Base-by-base conservation (phyloP, 2,329 filamentous ascomycete genomes). In the Xylariaceae sp. region DNA sequence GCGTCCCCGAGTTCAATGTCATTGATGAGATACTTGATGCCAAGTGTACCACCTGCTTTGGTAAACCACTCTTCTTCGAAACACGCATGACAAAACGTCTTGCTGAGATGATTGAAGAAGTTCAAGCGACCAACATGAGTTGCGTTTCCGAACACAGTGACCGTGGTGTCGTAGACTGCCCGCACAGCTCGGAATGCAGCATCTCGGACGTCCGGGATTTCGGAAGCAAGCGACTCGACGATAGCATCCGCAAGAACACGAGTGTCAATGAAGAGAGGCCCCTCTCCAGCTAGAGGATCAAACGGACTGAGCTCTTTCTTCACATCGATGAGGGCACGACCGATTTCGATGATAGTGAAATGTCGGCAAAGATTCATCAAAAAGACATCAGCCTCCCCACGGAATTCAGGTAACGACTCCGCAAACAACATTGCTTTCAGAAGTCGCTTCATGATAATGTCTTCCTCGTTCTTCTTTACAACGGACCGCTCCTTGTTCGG, bases 21-120 rank as follows among this genome's bases (percentile, higher is more conserved):
- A 1, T 90, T 93, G 37, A 93, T 87, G 59, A 99, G 78, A 58
- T 95, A 87, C 69, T 90, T 88, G 68, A 99, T 97, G 57, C 95
- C 95, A 17, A 93, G 77, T 56, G 89, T 92, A 45, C 94, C 94
- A 53, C 93, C 94, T 44, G 92, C 89, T 75, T 99, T 99, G 55
- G 92, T 92, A 71, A 96, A 99, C 94, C 95, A 99, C 69, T 99
- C 94, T 72, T 99, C 93, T 68, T 94, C 92, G 68, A 97, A 92
- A 73, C 94, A 99, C 65, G 90, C 92, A 72, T 99, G 94, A 67
- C 90, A 94, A 72, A 97, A 96, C 0, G 87, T 87, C 61, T 86
- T 88, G 45, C 88, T 88, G 4, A 99, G 80, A 68, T 93, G 87
- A 60, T 82, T 82, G 75, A 99, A 99, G 74, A 99, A 90, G 0